These are phyloP conservation scores for Botryosphaeria dothidea DNA, from an alignment of 2,329 filamentous ascomycete species.

Conservation along the genomic window DNA sequence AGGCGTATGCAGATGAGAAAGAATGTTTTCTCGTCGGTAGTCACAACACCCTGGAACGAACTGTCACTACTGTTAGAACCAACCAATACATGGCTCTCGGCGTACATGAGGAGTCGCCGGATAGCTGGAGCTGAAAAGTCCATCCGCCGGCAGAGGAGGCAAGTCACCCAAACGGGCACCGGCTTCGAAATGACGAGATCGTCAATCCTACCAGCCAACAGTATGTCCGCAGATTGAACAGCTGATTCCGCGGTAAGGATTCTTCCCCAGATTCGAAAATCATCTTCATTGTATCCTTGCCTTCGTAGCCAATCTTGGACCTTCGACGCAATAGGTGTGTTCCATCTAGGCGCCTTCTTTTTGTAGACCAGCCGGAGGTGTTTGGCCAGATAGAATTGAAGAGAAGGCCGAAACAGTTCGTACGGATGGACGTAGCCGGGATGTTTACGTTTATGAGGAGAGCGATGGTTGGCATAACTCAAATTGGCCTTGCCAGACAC, in stretches of 20 bases:
- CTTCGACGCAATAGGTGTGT: background rate
- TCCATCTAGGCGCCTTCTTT: background rate
- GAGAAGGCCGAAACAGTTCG: background rate
- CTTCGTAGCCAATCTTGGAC: background rate
- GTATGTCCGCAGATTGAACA: background rate
- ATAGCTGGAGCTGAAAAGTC: slow-evolving; percentile 45
- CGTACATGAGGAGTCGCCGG: slow-evolving; percentile 39
- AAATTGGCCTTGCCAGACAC: slow-evolving; percentile 1
- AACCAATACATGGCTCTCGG: background rate
- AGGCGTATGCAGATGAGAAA: slow-evolving; percentile 48
- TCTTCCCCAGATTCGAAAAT: slow-evolving; percentile 11
- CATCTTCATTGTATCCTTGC: background rate
- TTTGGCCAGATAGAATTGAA: slow-evolving; percentile 4
- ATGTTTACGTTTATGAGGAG: background rate
- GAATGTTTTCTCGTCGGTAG: slow-evolving; percentile 24
- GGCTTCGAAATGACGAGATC: background rate
- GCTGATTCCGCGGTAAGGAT: background rate
- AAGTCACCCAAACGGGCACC: slow-evolving; percentile 49
- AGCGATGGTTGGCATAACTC: background rate
- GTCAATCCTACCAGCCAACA: background rate
- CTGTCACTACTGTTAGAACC: background rate
- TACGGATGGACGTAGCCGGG: background rate
- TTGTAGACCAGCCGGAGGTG: background rate
- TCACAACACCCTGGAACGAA: background rate
- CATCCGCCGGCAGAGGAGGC: slow-evolving; percentile 48